Base-by-base conservation (phyloP, 2,329 filamentous ascomycete genomes). In the Diatrype stigma region DNA sequence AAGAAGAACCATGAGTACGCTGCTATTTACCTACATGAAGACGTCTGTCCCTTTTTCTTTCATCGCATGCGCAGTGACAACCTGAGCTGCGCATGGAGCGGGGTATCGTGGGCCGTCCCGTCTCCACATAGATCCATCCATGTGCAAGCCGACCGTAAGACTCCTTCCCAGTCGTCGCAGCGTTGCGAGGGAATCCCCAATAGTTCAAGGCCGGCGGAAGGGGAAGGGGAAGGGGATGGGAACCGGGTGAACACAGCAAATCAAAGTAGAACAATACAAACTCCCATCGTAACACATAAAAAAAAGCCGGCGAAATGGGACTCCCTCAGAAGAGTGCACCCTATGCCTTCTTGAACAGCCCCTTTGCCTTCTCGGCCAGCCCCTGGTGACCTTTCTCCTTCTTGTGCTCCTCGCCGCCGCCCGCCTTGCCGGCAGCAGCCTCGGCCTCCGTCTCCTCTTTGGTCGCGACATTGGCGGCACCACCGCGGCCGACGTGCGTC, bases 401-500 rank as follows among this genome's bases (percentile, higher is more conserved):
- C 56, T 62, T 60, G 45, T 45, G 45, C 32, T 51, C 46, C 42
- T 44, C 40, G 40, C 16, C n/a, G 21, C 34, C 69, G 48, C 73
- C 73, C 58, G 74, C 74, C 71, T 81, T 79, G 45, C 86, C 70
- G 67, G 90, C 90, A 67, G 69, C 73, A 60, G 62, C 63, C 48
- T 72, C 73, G 48, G 77, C 74, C 48, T 66, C 66, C 67, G 90
- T 90, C 67, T 47, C 72, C 73, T 48, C 77, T 70, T 45, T 74
- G 70, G 74, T 76, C 71, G 80, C 79, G 46, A 89, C 70, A 68
- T 92, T 93, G 56, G 86, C 88, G 19, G 86, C 85, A 50, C 89
- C 89, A 35, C 89, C 89, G 37, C 89, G 84, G 38, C 89, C 89
- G 62, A 83, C 79, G 67, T 90, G 84, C 51, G 81, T 79, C 26